Conservation (phyloP, 352 stramenopile species). For the Pythium myriotylum region DNA sequence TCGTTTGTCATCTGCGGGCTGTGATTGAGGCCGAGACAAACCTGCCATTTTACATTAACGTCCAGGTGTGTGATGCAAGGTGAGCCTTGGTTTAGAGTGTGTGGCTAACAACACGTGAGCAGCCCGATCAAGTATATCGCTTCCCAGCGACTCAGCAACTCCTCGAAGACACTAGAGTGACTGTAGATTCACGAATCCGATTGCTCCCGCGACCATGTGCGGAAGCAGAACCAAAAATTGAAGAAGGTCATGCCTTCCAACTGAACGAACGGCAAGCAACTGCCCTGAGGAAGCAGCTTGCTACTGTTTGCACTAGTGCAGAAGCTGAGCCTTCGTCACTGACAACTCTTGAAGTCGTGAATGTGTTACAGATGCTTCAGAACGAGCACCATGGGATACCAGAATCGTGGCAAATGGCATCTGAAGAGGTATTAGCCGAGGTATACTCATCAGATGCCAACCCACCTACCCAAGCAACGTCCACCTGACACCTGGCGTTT, state of each 20-base stretch:
- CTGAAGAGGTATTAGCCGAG: slow-evolving; percentile 47
- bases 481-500: no score
- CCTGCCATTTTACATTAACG: slow-evolving; percentile 61
- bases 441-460: slow-evolving; percentile 21
- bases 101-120: background rate
- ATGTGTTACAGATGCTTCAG: slow-evolving; percentile 36
- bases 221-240: slow-evolving; percentile 43
- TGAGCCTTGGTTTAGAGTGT: background rate
- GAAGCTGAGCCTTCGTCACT: slow-evolving; percentile 1
- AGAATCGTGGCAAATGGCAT: slow-evolving; percentile 39
- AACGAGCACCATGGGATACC: slow-evolving; percentile 45
- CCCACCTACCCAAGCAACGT: no score
- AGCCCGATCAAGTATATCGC: slow-evolving; percentile 57
- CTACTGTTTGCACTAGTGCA: background rate
- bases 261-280: slow-evolving; percentile 50
- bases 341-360: slow-evolving; percentile 35
- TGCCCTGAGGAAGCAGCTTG: slow-evolving; percentile 22
- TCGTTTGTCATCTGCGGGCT: slow-evolving; percentile 51
- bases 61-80: slow-evolving; percentile 35
- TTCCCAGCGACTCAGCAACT: slow-evolving; percentile 63
- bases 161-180: slow-evolving; percentile 55
- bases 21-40: slow-evolving; percentile 64
- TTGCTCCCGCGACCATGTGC: slow-evolving; percentile 36
- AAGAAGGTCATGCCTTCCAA: slow-evolving; percentile 43
- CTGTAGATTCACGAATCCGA: slow-evolving; percentile 36